Evolutionary conservation across 2,329 filamentous ascomycete species (phyloP).

Genomic region (Aaosphaeria arxii): DNA sequence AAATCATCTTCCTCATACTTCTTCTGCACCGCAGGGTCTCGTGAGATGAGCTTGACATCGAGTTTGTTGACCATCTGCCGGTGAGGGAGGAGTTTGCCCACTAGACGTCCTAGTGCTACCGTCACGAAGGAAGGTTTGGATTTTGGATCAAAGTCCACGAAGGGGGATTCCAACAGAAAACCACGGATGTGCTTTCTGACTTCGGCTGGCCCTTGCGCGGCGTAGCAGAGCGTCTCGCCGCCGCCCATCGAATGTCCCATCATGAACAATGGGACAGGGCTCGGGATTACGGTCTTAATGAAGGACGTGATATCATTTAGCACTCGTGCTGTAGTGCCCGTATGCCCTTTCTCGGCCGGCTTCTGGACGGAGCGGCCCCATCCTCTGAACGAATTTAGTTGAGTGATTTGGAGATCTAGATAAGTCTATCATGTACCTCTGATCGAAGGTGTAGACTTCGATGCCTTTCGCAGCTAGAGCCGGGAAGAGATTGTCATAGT

Average conservation of each 20-base stretch:
- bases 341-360: conserved; percentile 64
- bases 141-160: conserved; percentile 68
- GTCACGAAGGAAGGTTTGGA: conserved; percentile 63
- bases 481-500: conserved; percentile 73
- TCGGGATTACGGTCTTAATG: conserved; percentile 58
- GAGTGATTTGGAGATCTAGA: conserved; percentile 5
- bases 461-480: conserved; percentile 69
- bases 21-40: conserved; percentile 63
- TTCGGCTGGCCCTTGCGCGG: conserved; percentile 44
- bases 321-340: conserved; percentile 70
- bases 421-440: conserved; percentile 48
- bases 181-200: conserved; percentile 64
- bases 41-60: conserved; percentile 61
- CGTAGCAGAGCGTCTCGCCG: conserved; percentile 67
- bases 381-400: conserved; percentile 49
- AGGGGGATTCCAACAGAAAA: conserved; percentile 74
- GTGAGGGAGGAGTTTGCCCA: conserved; percentile 63
- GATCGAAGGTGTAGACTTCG: conserved; percentile 75
- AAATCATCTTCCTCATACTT: conserved; percentile 65
- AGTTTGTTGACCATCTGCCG: conserved; percentile 66
- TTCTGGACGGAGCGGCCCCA: conserved; percentile 74
- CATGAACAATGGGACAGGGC: conserved; percentile 67
- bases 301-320: conserved; percentile 78
- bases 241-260: conserved; percentile 93
- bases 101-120: conserved; percentile 65